Conservation (phyloP, 2,329 filamentous ascomycete species). For the Fusarium nematophilum region DNA sequence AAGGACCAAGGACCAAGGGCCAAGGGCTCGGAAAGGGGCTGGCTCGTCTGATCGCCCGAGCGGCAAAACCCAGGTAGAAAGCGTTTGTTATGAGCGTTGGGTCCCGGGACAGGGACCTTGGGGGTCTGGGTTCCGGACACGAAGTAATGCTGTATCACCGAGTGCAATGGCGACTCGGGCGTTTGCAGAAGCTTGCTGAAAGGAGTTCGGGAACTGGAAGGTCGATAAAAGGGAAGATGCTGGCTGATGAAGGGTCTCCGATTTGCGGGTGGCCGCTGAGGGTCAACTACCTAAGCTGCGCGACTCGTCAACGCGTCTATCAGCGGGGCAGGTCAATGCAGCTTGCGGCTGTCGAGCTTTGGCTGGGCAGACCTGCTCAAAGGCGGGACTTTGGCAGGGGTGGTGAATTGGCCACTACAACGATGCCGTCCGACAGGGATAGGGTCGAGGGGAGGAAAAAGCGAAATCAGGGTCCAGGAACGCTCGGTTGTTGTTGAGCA, state of each 20-base stretch:
- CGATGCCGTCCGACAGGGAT: slow-evolving; percentile 33
- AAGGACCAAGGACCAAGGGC: slow-evolving; percentile 32
- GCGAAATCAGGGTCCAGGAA: slow-evolving; percentile 37
- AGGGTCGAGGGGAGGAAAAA: slow-evolving; percentile 9
- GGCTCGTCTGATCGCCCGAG: slow-evolving; percentile 38
- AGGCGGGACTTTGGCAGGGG: slow-evolving; percentile 36
- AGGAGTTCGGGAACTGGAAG: slow-evolving; percentile 13
- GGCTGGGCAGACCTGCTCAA: slow-evolving; percentile 27
- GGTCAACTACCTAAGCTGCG: slow-evolving; percentile 23
- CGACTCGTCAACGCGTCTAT: slow-evolving; percentile 35
- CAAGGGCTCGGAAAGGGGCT: slow-evolving; percentile 41
- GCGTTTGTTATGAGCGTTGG: slow-evolving; percentile 14
- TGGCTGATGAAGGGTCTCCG: slow-evolving; percentile 22
- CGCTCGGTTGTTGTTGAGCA: slow-evolving; percentile 20
- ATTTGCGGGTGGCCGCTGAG: slow-evolving; percentile 37
- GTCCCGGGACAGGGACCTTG: neutral
- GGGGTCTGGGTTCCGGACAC: slow-evolving; percentile 3
- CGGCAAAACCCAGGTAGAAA: slow-evolving; percentile 24
- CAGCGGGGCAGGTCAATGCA: slow-evolving; percentile 42
- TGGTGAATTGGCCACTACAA: slow-evolving; percentile 27
- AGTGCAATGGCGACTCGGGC: slow-evolving; percentile 22
- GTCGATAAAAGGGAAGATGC: slow-evolving; percentile 28
- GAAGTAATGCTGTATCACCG: slow-evolving; percentile 23
- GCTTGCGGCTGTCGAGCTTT: slow-evolving; percentile 40
- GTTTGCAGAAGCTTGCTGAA: slow-evolving; percentile 19